Evolutionary conservation across 2,329 filamentous ascomycete genomes (phyloP), one percentile per base, ranked within the genome.

Genomic region (Curvularia hawaiiensis): DNA sequence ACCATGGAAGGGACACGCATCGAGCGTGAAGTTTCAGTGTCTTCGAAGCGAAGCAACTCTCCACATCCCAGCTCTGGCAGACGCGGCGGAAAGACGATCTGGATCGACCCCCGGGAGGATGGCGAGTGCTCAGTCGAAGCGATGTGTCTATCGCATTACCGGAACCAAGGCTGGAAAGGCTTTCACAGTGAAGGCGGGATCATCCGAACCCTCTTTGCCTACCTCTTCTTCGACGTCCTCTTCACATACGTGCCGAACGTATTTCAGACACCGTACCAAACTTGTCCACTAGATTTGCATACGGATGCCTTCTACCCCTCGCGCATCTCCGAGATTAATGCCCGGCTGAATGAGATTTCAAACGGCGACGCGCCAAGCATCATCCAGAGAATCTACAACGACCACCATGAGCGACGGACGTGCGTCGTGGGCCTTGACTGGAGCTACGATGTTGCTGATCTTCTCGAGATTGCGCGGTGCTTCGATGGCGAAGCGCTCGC

Each of bases 231-330:
- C 79, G 94, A 99, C 75, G 85, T 98, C 24, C 80, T 99, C 7
- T 98, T 98, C 77, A 82, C 92, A 26, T 97, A 96, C 75, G 85
- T 98, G 5, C 94, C 95, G 26, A 97, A 98, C 67, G 94, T 99
- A 54, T 99, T 99, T 76, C 94, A 98, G 74, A 99, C 95, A 6
- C 86, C 90, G 1, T 99, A 91, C 73, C 95, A 99, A 77, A 96
- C 92, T 0, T 97, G 92, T 70, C 95, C 95, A 1, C 80, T 99
- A 3, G 95, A 99, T 74, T 80, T 99, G 6, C 90, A 96, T 72
- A 97, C 93, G 0, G 95, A 99, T 73, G 88, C 90, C 3, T 99
- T 99, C 79, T 98, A 91, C 72, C 85, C 91, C 0, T 87, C 88
- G 1, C 85, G 95, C n/a, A 87, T 90, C 35, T 92, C 89, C 4